Percentiles rank a stretch among this genome's conserved stretches.
These are phyloP conservation scores for Solanum rostratum DNA, from an alignment of 257 asterid genomes.

Conservation along the genomic window DNA sequence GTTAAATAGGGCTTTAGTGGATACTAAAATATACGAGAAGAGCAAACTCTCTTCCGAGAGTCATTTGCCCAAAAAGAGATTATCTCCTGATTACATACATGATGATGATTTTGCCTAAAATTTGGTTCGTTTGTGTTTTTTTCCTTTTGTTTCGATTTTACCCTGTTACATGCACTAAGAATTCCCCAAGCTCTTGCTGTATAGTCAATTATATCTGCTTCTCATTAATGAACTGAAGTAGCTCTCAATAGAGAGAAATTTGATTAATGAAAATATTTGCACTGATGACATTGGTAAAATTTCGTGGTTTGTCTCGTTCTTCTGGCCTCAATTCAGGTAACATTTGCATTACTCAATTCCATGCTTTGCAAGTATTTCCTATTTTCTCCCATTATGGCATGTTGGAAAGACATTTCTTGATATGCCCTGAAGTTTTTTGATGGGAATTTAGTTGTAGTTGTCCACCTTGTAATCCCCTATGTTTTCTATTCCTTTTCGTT, in stretches of 20 bases:
- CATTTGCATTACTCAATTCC: not conserved
- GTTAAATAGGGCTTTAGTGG: slow-evolving; percentile 34
- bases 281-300: not conserved
- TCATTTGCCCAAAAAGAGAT: slow-evolving; percentile 34
- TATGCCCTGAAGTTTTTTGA: not conserved
- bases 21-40: slow-evolving; percentile 15
- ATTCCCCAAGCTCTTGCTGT: not conserved
- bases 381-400: not conserved
- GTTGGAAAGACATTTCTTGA: not conserved
- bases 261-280: not conserved
- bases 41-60: slow-evolving; percentile 20
- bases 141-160: not conserved
- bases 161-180: not conserved
- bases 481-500: too few species aligned
- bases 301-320: not conserved
- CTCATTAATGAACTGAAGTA: not conserved
- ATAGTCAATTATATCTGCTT: not conserved
- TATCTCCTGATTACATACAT: slow-evolving; percentile 21
- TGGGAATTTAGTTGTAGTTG: not conserved
- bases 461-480: not conserved
- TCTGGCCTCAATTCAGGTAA: not conserved
- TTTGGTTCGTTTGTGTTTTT: not conserved
- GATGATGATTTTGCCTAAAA: slow-evolving; percentile 66
- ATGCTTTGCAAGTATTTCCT: not conserved
- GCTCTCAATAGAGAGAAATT: not conserved